A percentile compares a stretch with the other conserved stretches of the same genome.
phyloP scores from a whole-genome alignment of 805 yeast species.

The Metschnikowia orientalis region DNA sequence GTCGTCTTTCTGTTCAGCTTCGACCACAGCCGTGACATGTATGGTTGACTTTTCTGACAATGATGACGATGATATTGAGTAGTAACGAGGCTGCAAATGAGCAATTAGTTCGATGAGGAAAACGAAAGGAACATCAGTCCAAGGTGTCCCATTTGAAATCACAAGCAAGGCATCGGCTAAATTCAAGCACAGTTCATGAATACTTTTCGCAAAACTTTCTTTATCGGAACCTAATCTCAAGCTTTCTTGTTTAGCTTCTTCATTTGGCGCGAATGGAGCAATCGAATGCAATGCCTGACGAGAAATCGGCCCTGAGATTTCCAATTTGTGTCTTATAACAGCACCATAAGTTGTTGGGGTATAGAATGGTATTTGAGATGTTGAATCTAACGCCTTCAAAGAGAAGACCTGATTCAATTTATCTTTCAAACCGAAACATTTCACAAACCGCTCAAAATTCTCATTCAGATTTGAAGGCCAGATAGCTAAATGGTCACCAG shows the following conservation, averaged over 20 bases:
- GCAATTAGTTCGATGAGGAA: constrained; percentile 78
- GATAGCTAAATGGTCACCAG: constrained; percentile 94
- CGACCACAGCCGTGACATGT: constrained; percentile 91
- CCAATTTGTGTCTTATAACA: constrained; percentile 79
- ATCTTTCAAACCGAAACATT: constrained; percentile 54
- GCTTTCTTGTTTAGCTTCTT: constrained; percentile 46
- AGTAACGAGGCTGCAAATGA: constrained; percentile 88
- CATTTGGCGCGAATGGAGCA: constrained; percentile 77
- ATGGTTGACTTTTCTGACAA: constrained; percentile 67
- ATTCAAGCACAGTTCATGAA: constrained; percentile 59
- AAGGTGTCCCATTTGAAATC: constrained; percentile 60
- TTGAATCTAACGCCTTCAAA: constrained; percentile 66
- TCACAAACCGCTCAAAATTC: constrained; percentile 61
- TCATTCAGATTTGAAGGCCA: constrained; percentile 90
- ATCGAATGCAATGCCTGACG: constrained; percentile 76
- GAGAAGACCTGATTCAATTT: constrained; percentile 55
- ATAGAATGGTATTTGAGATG: constrained; percentile 60
- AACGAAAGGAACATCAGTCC: constrained; percentile 78
- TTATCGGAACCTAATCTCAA: constrained; percentile 62
- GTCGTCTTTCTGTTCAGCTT: constrained; percentile 42
- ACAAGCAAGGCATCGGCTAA: constrained; percentile 67
- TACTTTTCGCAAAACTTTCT: constrained; percentile 58
- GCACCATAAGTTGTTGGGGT: constrained; percentile 88
- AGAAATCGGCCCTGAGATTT: constrained; percentile 89
- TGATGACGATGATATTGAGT: constrained; percentile 91